phyloP scores from a whole-genome alignment of 139 green algal species.

The Parachlorella kessleri region DNA sequence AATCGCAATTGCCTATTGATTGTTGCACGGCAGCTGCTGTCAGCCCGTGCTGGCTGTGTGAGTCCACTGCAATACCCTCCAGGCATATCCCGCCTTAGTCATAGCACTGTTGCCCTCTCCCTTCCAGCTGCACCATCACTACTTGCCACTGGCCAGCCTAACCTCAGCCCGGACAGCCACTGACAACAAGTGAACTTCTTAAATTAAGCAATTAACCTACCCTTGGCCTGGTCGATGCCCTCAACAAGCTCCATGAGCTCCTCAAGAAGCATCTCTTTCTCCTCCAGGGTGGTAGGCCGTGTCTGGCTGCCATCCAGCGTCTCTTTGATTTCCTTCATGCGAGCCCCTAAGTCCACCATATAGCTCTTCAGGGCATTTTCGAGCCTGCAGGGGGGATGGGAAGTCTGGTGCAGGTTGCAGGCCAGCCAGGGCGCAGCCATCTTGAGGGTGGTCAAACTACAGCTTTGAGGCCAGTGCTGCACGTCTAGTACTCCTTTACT shows the following conservation, averaged over 20 bases:
- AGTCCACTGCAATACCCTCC: no score
- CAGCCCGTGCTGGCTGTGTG: no score
- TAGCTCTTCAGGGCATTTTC: constrained; percentile 64
- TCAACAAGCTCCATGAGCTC: constrained; percentile 86
- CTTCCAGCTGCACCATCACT: no score
- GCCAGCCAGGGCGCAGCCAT: neutral
- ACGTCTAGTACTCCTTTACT: constrained; percentile 32
- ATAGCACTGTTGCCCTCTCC: no score
- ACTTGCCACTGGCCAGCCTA: no score
- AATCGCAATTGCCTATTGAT: no score
- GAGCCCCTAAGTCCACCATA: constrained; percentile 72
- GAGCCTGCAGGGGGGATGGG: no score
- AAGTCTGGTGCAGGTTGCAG: neutral
- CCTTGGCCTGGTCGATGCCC: constrained; percentile 72
- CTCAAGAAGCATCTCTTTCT: constrained; percentile 75
- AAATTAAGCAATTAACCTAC: neutral
- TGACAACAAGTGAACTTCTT: no score
- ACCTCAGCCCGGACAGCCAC: no score
- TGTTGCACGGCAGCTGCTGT: no score
- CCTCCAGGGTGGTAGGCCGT: constrained; percentile 5
- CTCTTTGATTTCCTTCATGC: constrained; percentile 78
- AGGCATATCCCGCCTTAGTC: no score
- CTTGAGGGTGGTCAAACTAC: neutral
- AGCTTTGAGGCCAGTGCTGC: neutral
- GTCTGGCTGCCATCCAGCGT: constrained; percentile 33